Base-by-base conservation (phyloP, 768 basidiomycete species). In the Xerocomellus amylosporus region DNA sequence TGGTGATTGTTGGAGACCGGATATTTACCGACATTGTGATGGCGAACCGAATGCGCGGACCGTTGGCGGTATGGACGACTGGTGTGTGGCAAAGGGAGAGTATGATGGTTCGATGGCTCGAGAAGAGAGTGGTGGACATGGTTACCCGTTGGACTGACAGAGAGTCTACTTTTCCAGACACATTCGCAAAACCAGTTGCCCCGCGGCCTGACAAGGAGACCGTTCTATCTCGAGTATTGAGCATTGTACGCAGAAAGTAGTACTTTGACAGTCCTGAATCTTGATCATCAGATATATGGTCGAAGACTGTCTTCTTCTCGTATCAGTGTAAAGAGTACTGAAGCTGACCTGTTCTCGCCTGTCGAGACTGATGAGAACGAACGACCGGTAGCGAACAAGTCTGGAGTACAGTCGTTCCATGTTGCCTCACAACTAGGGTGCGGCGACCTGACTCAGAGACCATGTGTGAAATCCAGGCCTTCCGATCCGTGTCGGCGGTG, bases 1-100 rank as follows among this genome's bases (percentile, higher is more conserved):
- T 97, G 40, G 73, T 98, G 52, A 72, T 98, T 37, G 86, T 99
- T 13, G 96, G 96, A 0, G 96, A 99, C 74, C 82, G 96, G 12
- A 73, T 98, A 48, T 88, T 97, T 63, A 99, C 96, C 0, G 96
- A 99, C 67, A 73, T 94, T 17, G 80, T 98, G 49, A 76, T 98
- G 70, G 87, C 92, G 9, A 87, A 90, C 61, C 84, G 92, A 34
- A 85, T 94, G 75, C 48, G 22, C 70, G 85, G 84, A 0, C 86
- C 88, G 6, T 65, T 91, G 46, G 77, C 85, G 0, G 73, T 91
- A 31, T 88, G 82, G 85, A 90, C 88, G 31, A 82, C 77, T 0
- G 82, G 81, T 1, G 78, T 90, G 4, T 90, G 88, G 88, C 55
- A 84, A 58, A 75, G 74, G 49, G 88, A 91, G 67, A 75, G 77